Evolutionary conservation across 2,329 filamentous ascomycete genomes (phyloP).

Genomic region (Trichothecium sympodiale): DNA sequence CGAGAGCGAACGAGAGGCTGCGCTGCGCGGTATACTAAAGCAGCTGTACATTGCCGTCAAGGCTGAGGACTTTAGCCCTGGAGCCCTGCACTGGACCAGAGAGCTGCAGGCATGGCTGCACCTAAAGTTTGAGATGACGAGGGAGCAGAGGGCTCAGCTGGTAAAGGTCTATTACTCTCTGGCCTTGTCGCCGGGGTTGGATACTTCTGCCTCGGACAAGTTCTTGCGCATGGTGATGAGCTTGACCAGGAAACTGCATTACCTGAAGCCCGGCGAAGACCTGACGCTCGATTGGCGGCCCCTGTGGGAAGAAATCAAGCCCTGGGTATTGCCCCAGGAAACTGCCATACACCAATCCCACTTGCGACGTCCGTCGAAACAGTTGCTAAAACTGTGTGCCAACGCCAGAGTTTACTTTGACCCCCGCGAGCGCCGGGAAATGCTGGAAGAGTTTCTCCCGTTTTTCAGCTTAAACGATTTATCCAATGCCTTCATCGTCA

Average conservation of each 20-base stretch:
- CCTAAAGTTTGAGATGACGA: slow-evolving; percentile 93
- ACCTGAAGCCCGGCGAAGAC: slow-evolving; percentile 81
- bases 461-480: slow-evolving; percentile 92
- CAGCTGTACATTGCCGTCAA: slow-evolving; percentile 87
- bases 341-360: slow-evolving; percentile 53
- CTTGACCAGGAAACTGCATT: slow-evolving; percentile 93
- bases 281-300: slow-evolving; percentile 89
- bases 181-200: slow-evolving; percentile 78
- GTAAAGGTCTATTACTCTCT: slow-evolving; percentile 93
- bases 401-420: slow-evolving; percentile 92
- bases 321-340: slow-evolving; percentile 78
- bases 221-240: slow-evolving; percentile 96
- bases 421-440: slow-evolving; percentile 69
- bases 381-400: slow-evolving; percentile 76
- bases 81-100: slow-evolving; percentile 91
- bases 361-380: slow-evolving; percentile 45
- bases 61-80: slow-evolving; percentile 87
- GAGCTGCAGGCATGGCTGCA: slow-evolving; percentile 92
- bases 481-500: slow-evolving; percentile 87
- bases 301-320: slow-evolving; percentile 85
- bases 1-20: slow-evolving; percentile 63
- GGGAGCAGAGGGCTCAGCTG: slow-evolving; percentile 70
- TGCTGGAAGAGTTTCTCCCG: slow-evolving; percentile 69
- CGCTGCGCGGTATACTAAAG: slow-evolving; percentile 79
- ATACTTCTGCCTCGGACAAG: slow-evolving; percentile 69